Evolutionary conservation across 1,139 yeast genomes (phyloP).

Genomic region (Diutina siamensis): DNA sequence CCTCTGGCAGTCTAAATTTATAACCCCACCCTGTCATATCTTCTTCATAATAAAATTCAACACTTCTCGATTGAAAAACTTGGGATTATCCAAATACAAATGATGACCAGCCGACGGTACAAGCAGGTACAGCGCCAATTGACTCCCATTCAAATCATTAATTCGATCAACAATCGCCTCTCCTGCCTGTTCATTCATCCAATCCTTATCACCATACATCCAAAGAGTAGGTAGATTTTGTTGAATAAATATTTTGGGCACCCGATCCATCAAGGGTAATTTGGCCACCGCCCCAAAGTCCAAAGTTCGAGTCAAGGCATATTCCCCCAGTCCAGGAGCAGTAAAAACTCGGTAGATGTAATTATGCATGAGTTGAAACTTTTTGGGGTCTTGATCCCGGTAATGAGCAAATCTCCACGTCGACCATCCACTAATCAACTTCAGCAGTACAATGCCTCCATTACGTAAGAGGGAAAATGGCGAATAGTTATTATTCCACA

Average conservation of each 20-base stretch:
- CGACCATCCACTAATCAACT: slow-evolving; percentile 31
- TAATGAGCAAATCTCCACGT: slow-evolving; percentile 26
- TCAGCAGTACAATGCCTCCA: slow-evolving; percentile 27
- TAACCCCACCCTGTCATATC: no score
- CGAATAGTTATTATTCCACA: slow-evolving; percentile 30
- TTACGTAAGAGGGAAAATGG: slow-evolving; percentile 27
- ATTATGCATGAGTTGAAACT: slow-evolving; percentile 27
- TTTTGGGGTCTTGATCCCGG: slow-evolving; percentile 19
- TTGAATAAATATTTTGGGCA: slow-evolving; percentile 25
- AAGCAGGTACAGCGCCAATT: slow-evolving; percentile 8
- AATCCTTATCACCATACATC: slow-evolving; percentile 29
- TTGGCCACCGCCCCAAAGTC: slow-evolving; percentile 30
- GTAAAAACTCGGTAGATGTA: slow-evolving; percentile 30
- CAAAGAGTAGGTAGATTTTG: slow-evolving; percentile 33
- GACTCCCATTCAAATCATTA: slow-evolving; percentile 18
- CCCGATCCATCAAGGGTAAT: slow-evolving; percentile 32
- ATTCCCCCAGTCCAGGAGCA: slow-evolving; percentile 35
- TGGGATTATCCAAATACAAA: slow-evolving; percentile 62
- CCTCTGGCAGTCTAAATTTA: no score
- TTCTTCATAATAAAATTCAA: not conserved
- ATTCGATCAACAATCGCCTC: slow-evolving; percentile 28
- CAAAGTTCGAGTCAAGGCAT: slow-evolving; percentile 30
- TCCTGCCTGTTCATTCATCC: slow-evolving; percentile 28
- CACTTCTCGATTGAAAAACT: not conserved
- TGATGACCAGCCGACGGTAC: slow-evolving; percentile 43